Evolutionary conservation across 495 filamentous ascomycete species (phyloP), one percentile per base, ranked within the genome.

Genomic region (Podospora bellae-mahoneyi): DNA sequence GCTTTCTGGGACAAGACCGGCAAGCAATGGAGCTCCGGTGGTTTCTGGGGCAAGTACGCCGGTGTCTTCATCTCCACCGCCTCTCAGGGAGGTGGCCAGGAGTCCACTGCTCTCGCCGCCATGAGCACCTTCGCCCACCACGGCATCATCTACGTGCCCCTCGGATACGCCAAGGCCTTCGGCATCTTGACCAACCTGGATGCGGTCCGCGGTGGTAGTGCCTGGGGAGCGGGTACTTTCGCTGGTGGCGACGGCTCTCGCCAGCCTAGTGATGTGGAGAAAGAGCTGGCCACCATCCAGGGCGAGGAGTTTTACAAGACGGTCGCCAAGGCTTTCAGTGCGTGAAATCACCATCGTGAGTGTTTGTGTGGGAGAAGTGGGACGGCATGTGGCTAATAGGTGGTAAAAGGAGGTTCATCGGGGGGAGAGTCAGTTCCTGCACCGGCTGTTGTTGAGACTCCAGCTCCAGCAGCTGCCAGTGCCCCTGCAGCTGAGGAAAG

Each of bases 211-310:
- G 95, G 95, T 73, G 96, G 95, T 44, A 86, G 84, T 68, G 84
- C 95, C 20, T 99, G 96, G 95, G 95, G 95, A 73, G 94, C 95
- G 48, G 95, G 95, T 77, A 97, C 95, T 62, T 94, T 97, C 73
- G 84, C 94, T 68, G 90, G 88, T 67, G 80, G 77, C 68, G 90
- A 96, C 63, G 95, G 95, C 72, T 90, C 90, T 58, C 91, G 95
- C 74, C 86, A 91, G 81, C 96, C 96, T 27, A 84, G 84, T 20
- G 80, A 78, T 6, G 81, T 83, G 65, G 96, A 99, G 83, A 81
- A 96, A 68, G 78, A 88, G 72, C 74, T 99, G 44, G 95, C 96
- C 65, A 84, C 82, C 64, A 84, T 81, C 70, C 95, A 98, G 81
- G 95, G 96, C 76, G 87, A 91, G 84, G 77, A 84, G 64, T 99